These are phyloP conservation scores for Phialophora chinensis DNA, from an alignment of 2,329 filamentous ascomycete genomes.

Conservation along the genomic window DNA sequence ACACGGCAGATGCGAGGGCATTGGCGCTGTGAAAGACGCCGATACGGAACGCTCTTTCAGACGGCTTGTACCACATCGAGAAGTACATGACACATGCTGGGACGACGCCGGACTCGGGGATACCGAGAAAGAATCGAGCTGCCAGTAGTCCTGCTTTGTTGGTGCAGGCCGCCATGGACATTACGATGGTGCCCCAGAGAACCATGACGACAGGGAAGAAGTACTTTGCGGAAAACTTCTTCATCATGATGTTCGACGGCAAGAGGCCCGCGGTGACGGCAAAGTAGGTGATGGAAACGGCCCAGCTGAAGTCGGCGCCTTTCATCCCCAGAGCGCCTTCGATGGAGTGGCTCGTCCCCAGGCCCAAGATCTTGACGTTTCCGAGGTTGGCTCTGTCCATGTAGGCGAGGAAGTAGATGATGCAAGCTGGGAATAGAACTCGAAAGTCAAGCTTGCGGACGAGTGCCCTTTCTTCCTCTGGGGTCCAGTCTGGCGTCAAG, in stretches of 20 bases:
- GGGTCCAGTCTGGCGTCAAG: constrained; percentile 30
- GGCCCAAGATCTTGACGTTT: constrained; percentile 34
- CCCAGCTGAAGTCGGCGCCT: constrained; percentile 38
- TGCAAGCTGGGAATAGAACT: constrained; percentile 35
- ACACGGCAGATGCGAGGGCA: constrained; percentile 35
- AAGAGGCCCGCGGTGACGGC: constrained; percentile 35
- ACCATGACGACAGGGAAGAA: constrained; percentile 57
- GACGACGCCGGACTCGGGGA: constrained; percentile 39
- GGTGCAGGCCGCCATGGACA: constrained; percentile 28
- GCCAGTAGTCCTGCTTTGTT: constrained; percentile 31
- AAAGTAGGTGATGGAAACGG: constrained; percentile 39
- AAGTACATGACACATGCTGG: constrained; percentile 41
- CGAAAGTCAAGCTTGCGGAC: constrained; percentile 36
- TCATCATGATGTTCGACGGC: constrained; percentile 37
- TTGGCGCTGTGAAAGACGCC: constrained; percentile 40
- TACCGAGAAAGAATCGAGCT: constrained; percentile 38
- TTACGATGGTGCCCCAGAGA: constrained; percentile 43
- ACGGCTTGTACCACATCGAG: constrained; percentile 41
- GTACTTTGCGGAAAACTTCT: constrained; percentile 35
- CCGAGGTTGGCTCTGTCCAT: constrained; percentile 38
- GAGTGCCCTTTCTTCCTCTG: constrained; percentile 32
- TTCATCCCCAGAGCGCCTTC: constrained; percentile 28
- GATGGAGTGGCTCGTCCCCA: constrained; percentile 26
- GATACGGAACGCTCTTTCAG: constrained; percentile 38
- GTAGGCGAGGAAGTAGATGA: constrained; percentile 38